phyloP scores from a whole-genome alignment of 768 basidiomycete genomes.

The Phaeolepiota aurea region DNA sequence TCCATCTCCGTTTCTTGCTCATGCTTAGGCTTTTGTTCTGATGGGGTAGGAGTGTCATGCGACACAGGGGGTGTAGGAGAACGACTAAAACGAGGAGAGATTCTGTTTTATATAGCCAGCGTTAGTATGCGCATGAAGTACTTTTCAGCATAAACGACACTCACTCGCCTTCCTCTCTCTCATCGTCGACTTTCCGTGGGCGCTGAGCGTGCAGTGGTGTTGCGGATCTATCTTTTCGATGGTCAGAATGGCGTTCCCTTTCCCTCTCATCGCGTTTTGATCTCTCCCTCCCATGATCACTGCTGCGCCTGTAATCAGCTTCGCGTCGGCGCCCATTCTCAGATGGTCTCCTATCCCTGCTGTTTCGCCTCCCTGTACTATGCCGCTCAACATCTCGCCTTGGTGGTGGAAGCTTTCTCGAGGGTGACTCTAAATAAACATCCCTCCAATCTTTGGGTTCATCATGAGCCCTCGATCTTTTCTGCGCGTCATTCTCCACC shows the following conservation, averaged over 20 bases:
- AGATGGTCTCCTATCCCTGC: conserved; percentile 27
- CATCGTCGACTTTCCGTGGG: conserved; percentile 33
- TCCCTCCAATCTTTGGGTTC: conserved; percentile 66
- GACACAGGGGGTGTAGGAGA: conserved; percentile 8
- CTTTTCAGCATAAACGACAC: conserved; percentile 36
- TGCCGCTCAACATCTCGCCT: conserved; percentile 19
- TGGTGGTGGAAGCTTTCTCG: conserved; percentile 14
- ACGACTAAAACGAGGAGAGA: conserved; percentile 48
- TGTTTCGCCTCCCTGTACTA: conserved; percentile 24
- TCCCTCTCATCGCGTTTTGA: conserved; percentile 16
- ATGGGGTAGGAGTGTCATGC: conserved; percentile 13
- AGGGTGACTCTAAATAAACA: conserved; percentile 42
- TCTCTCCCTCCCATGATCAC: conserved; percentile 14
- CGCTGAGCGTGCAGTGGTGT: conserved; percentile 10
- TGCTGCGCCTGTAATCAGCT: conserved; percentile 5
- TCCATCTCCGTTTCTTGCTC: conserved; percentile 5
- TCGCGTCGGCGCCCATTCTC: conserved; percentile 17
- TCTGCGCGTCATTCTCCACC: conserved; percentile 34
- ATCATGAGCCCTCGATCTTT: conserved; percentile 47
- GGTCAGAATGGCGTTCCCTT: conserved; percentile 14
- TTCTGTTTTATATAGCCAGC: conserved; percentile 29
- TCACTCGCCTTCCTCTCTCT: conserved; percentile 92
- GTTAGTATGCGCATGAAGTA: conserved; percentile 1
- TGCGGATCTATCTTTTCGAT: conserved; percentile 1
- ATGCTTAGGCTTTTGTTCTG: neutral